Percentiles rank a stretch among this genome's conserved stretches.
Conservation (phyloP, 176 grass and related monocot species). For the Paspalum vaginatum region DNA sequence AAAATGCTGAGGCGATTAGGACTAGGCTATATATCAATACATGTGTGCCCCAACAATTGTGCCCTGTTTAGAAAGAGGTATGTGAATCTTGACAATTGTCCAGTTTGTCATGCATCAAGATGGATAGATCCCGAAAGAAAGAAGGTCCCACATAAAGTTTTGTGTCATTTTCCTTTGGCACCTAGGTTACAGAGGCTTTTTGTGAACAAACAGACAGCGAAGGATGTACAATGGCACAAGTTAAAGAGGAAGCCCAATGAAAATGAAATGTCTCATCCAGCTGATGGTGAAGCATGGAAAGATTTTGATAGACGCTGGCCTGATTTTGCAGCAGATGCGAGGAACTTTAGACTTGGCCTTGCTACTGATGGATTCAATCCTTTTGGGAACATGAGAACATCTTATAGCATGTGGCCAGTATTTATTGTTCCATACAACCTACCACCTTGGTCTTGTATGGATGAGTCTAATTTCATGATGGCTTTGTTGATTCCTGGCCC, state of each 20-base stretch:
- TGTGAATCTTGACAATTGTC: not conserved
- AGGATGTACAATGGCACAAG: not conserved
- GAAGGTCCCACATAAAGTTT: not conserved
- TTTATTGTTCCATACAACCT: constrained; percentile 34
- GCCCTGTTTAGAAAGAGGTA: not conserved
- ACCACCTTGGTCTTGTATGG: constrained; percentile 30
- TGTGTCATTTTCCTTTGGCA: not conserved
- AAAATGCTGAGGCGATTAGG: too few species aligned
- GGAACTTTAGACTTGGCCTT: constrained; percentile 2
- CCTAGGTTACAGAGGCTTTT: not conserved
- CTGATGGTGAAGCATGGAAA: not conserved
- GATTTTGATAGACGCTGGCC: not conserved
- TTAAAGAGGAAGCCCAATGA: not conserved
- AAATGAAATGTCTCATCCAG: not conserved
- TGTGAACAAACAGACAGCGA: not conserved
- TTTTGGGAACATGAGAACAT: not conserved
- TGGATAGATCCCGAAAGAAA: not conserved
- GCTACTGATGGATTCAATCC: constrained; percentile 18
- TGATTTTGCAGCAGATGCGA: not conserved
- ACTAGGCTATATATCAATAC: not conserved
- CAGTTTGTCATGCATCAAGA: not conserved
- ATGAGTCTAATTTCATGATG: not conserved
- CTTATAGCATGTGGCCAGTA: constrained; percentile 21
- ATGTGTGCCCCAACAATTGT: not conserved
- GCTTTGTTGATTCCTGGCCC: not conserved